These are phyloP conservation scores for Nitzschia sp. DNA, from an alignment of 108 stramenopile genomes.

Conservation along the genomic window DNA sequence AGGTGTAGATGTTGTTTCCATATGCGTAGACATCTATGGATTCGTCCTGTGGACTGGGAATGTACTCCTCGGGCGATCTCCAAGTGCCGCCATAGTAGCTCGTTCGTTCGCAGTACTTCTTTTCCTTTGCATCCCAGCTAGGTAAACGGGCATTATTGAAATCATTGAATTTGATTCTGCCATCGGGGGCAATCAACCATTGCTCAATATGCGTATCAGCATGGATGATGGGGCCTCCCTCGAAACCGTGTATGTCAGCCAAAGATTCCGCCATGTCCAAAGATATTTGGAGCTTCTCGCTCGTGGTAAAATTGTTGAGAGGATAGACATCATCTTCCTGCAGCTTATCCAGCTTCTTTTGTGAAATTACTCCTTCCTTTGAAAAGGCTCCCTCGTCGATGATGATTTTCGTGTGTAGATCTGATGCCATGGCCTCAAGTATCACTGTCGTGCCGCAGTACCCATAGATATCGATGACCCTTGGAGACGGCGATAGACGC, in stretches of 20 bases:
- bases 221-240: slow-evolving; percentile 58
- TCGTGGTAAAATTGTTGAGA: slow-evolving; percentile 53
- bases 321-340: slow-evolving; percentile 42
- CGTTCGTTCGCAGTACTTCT: slow-evolving; percentile 58
- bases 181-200: slow-evolving; percentile 62
- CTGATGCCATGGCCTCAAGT: slow-evolving; percentile 46
- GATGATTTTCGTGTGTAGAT: slow-evolving; percentile 51
- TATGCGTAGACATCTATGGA: slow-evolving; percentile 1
- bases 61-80: background rate
- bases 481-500: slow-evolving; percentile 48
- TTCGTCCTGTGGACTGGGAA: background rate
- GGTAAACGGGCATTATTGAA: slow-evolving; percentile 75
- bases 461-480: slow-evolving; percentile 66
- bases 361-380: background rate
- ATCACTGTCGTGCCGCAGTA: slow-evolving; percentile 52
- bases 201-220: slow-evolving; percentile 77
- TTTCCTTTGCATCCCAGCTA: slow-evolving; percentile 50
- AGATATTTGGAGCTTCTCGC: slow-evolving; percentile 55
- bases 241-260: slow-evolving; percentile 69
- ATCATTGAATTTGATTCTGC: slow-evolving; percentile 66
- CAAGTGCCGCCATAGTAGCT: slow-evolving; percentile 38
- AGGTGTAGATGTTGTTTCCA: slow-evolving; percentile 58
- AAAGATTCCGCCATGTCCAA: slow-evolving; percentile 65
- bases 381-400: slow-evolving; percentile 31
- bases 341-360: slow-evolving; percentile 30